These are phyloP conservation scores for Neurospora hispaniola DNA, from an alignment of 495 filamentous ascomycete species.

Conservation along the genomic window DNA sequence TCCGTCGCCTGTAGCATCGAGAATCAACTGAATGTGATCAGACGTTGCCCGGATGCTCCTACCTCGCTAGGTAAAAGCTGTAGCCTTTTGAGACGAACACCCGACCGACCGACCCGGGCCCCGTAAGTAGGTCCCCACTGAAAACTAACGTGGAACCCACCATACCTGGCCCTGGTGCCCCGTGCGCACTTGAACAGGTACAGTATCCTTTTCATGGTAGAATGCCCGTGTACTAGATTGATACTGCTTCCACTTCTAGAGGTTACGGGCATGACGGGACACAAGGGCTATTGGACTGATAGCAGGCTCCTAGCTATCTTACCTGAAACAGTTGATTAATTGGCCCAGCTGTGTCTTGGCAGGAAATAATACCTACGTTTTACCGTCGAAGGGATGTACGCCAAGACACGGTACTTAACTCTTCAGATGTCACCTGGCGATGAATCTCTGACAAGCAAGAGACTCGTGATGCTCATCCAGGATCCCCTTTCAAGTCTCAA, in stretches of 20 bases:
- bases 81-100: neutral
- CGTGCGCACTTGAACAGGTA: neutral
- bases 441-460: neutral
- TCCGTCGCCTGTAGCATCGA: neutral
- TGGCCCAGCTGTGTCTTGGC: too few relatives aligned
- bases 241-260: too few relatives aligned
- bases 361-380: too few relatives aligned
- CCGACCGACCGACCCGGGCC: neutral
- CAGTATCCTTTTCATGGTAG: too few relatives aligned
- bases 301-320: too few relatives aligned
- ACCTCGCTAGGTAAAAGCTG: too few relatives aligned
- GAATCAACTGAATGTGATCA: neutral
- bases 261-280: too few relatives aligned
- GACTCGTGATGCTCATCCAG: neutral
- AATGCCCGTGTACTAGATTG: too few relatives aligned
- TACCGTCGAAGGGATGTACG: too few relatives aligned
- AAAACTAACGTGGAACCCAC: neutral
- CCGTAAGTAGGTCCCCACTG: neutral
- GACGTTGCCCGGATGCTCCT: neutral
- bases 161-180: neutral
- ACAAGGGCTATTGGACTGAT: too few relatives aligned
- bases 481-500: neutral
- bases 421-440: neutral
- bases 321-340: too few relatives aligned
- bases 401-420: neutral